These are phyloP conservation scores for Gleditsia sinensis DNA, from an alignment of 306 rosid species.

Conservation along the genomic window DNA sequence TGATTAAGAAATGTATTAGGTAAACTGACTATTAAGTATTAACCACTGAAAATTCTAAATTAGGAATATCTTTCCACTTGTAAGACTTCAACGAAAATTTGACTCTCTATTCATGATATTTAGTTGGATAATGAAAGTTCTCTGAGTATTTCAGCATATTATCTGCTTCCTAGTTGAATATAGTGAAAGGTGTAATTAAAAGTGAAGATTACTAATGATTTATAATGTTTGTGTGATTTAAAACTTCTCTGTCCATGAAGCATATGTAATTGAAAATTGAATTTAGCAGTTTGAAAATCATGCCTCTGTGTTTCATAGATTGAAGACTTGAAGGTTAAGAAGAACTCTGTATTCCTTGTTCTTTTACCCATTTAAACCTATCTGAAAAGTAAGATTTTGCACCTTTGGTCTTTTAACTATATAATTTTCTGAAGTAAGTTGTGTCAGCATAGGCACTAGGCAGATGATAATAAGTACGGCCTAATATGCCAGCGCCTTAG, in stretches of 20 bases:
- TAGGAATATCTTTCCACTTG: background rate
- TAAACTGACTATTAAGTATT: constrained; percentile 9
- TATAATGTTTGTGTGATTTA: constrained; percentile 3
- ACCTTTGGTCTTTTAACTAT: too few species aligned
- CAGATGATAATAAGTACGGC: too few species aligned
- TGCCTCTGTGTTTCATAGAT: background rate
- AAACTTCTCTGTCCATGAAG: constrained; percentile 2
- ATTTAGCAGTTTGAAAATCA: background rate
- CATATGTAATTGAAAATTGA: background rate
- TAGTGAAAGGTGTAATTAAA: background rate
- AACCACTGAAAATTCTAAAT: background rate
- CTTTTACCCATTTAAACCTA: background rate
- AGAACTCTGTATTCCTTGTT: background rate
- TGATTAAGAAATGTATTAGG: constrained; percentile 6
- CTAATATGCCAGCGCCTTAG: too few species aligned
- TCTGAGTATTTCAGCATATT: background rate
- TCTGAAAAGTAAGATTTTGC: background rate
- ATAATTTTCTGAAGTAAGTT: too few species aligned
- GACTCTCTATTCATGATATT: background rate
- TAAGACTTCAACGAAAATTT: background rate
- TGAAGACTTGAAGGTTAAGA: background rate
- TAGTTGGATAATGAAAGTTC: background rate
- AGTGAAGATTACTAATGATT: constrained; percentile 15
- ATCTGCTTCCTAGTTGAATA: background rate
- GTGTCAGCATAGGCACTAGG: too few species aligned